These are phyloP conservation scores for Begonia fuchsioides DNA, from an alignment of 306 rosid genomes.

Conservation along the genomic window DNA sequence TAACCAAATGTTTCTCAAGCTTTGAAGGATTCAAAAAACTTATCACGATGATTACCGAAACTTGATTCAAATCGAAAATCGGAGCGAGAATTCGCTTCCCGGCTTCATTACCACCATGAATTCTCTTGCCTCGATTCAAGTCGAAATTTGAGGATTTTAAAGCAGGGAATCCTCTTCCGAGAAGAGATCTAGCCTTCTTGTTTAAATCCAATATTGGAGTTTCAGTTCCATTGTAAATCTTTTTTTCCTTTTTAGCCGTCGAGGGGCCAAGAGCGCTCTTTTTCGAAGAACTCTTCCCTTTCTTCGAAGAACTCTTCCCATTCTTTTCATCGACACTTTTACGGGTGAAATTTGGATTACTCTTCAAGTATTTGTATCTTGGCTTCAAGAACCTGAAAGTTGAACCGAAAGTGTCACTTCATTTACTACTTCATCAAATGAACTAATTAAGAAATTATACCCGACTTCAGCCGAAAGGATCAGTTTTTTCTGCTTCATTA, in stretches of 20 bases:
- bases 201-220: slow-evolving; percentile 31
- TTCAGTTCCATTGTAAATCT: background rate
- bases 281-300: slow-evolving; percentile 25
- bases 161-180: slow-evolving; percentile 28
- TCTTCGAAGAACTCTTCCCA: slow-evolving; percentile 27
- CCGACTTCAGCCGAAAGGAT: slow-evolving; percentile 59
- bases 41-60: slow-evolving; percentile 44
- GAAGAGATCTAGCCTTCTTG: slow-evolving; percentile 31
- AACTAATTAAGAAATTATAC: slow-evolving; percentile 18
- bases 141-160: slow-evolving; percentile 23
- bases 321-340: too few species aligned
- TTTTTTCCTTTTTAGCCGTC: slow-evolving; percentile 37
- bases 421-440: background rate
- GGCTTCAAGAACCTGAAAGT: slow-evolving; percentile 54
- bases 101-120: slow-evolving; percentile 39
- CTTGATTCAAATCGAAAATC: slow-evolving; percentile 63
- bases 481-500: slow-evolving; percentile 35
- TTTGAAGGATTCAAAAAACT: too few species aligned
- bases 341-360: slow-evolving; percentile 26
- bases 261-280: slow-evolving; percentile 5
- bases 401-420: background rate
- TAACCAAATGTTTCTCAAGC: background rate
- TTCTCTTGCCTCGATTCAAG: slow-evolving; percentile 38
- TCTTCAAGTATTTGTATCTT: slow-evolving; percentile 40
- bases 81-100: slow-evolving; percentile 2